These are phyloP conservation scores for Gigaspora rosea DNA, from an alignment of 192 early-diverging fungal species.

Conservation along the genomic window DNA sequence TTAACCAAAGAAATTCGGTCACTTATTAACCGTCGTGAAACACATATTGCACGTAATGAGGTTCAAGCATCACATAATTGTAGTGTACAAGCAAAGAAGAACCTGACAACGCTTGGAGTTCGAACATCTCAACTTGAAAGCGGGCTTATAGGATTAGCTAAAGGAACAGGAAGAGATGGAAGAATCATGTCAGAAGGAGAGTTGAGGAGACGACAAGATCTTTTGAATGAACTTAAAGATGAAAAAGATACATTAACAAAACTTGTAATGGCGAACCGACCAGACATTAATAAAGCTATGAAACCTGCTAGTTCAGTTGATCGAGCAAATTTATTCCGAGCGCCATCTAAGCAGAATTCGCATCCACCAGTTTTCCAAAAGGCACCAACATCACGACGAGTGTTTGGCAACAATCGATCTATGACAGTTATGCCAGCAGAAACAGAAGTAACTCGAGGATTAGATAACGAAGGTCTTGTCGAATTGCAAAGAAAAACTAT, in stretches of 20 bases:
- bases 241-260: slow-evolving; percentile 66
- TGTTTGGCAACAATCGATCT: slow-evolving; percentile 69
- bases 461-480: slow-evolving; percentile 77
- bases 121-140: slow-evolving; percentile 58
- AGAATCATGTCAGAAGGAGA: slow-evolving; percentile 71
- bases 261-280: slow-evolving; percentile 55
- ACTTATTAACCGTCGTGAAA: slow-evolving; percentile 70
- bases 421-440: slow-evolving; percentile 63
- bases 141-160: slow-evolving; percentile 53
- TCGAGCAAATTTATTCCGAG: slow-evolving; percentile 45
- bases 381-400: slow-evolving; percentile 44
- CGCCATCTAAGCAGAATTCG: slow-evolving; percentile 20
- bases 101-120: slow-evolving; percentile 49
- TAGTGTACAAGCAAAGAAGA: slow-evolving; percentile 75
- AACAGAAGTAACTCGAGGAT: slow-evolving; percentile 74
- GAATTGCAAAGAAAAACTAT: slow-evolving; percentile 77
- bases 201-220: slow-evolving; percentile 73
- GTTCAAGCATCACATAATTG: slow-evolving; percentile 78
- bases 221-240: slow-evolving; percentile 71
- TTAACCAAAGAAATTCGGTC: slow-evolving; percentile 72
- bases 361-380: slow-evolving; percentile 6
- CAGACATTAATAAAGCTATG: slow-evolving; percentile 43
- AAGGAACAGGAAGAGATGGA: slow-evolving; percentile 44
- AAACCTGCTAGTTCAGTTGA: slow-evolving; percentile 49
- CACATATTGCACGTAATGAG: slow-evolving; percentile 72